Evolutionary conservation across 192 early-diverging fungal species (phyloP), one percentile per base, ranked within the genome.

Genomic region (Cetraspora pellucida): DNA sequence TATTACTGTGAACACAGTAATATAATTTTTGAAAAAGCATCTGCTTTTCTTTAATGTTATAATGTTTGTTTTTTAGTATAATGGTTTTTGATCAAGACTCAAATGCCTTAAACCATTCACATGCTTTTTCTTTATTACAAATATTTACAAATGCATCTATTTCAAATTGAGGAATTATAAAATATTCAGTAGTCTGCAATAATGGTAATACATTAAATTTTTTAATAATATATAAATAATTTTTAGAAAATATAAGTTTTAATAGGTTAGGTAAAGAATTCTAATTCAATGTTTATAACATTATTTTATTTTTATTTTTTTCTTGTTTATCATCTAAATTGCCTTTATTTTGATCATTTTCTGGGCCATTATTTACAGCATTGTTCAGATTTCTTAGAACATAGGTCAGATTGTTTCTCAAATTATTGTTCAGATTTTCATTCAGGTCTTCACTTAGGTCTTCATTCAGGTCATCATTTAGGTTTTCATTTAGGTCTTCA

Each of bases 1-100:
- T n/a, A 71, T 71, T 47, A 10, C 49, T 71, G 49, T 71, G 68
- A n/a, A 71, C 52, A 52, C 68, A 71, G n/a, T n/a, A n/a, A n/a
- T n/a, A n/a, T n/a, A n/a, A 49, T 50, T 70, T 13, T 19, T 45
- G 7, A 70, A 70, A 70, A 70, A 47, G 21, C 49, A 11, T 52
- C 44, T 10, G 43, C 49, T 70, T 50, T 10, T 45, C n/a, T 23
- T 19, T 70, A 7, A 70, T 49, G 44, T 49, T 47, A 25, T 31
- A 70, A 23, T 46, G 2, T 10, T 27, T 70, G 10, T 45, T 70
- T 47, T 47, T n/a, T 19, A 45, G 45, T 46, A 70, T 70, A 50
- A 46, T 70, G 11, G 46, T 64, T 64, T 64, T 64, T 64, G 28
- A 64, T 43, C 0, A 25, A 0, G 16, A 64, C 17, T 64, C 28